Percentiles rank a stretch among this genome's conserved stretches.
phyloP scores from a whole-genome alignment of 306 rosid genomes.

The Hippophae gyantsensis region DNA sequence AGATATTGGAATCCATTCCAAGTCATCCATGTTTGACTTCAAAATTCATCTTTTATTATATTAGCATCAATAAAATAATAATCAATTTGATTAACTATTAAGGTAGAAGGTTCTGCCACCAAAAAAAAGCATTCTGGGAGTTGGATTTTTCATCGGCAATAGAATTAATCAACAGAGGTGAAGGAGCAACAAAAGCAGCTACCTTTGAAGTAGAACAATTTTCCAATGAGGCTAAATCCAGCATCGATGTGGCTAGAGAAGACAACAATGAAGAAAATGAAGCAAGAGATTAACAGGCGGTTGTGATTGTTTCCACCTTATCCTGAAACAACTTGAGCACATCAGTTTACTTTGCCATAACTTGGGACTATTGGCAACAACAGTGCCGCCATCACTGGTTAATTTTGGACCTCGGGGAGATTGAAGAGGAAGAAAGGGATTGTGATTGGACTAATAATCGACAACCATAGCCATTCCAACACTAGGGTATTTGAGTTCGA shows the following conservation, averaged over 20 bases:
- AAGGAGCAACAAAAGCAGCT: slow-evolving; percentile 3
- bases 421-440: too few species aligned
- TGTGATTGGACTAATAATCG: too few species aligned
- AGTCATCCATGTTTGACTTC: slow-evolving; percentile 62
- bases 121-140: slow-evolving; percentile 34
- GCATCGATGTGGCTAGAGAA: slow-evolving; percentile 9
- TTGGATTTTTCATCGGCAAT: slow-evolving; percentile 23
- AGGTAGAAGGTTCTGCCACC: slow-evolving; percentile 35
- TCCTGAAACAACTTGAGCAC: slow-evolving; percentile 60
- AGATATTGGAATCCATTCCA: slow-evolving; percentile 71
- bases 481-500: too few species aligned
- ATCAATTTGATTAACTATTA: slow-evolving; percentile 55
- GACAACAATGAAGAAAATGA: slow-evolving; percentile 26
- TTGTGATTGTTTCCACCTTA: slow-evolving; percentile 28
- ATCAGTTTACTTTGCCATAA: slow-evolving; percentile 26
- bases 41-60: slow-evolving; percentile 44
- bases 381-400: slow-evolving; percentile 6
- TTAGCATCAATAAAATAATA: slow-evolving; percentile 76
- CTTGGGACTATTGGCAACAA: slow-evolving; percentile 21
- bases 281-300: slow-evolving; percentile 34
- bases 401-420: slow-evolving; percentile 20
- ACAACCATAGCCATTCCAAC: too few species aligned
- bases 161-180: slow-evolving; percentile 21
- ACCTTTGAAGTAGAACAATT: slow-evolving; percentile 31
- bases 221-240: slow-evolving; percentile 28